phyloP scores from a whole-genome alignment of 352 stramenopile genomes.

The Globisporangium heterothallicum region DNA sequence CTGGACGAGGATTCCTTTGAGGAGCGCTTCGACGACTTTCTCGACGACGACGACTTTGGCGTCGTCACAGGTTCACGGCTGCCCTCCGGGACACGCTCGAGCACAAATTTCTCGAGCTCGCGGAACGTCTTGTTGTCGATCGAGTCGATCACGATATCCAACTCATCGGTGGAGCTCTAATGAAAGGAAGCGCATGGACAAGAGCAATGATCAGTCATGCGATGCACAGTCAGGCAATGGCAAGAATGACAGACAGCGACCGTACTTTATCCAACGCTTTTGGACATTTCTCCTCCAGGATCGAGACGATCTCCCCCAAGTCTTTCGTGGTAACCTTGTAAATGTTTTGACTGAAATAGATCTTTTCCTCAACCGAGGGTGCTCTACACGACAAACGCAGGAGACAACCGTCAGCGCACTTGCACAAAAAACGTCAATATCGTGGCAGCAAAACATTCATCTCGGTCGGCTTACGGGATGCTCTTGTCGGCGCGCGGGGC shows the following conservation, averaged over 20 bases:
- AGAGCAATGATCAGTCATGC: not conserved
- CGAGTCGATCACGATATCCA: constrained; percentile 86
- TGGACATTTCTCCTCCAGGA: constrained; percentile 81
- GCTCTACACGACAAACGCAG: constrained; percentile 29
- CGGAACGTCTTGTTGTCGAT: constrained; percentile 88
- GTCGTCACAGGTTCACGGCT: constrained; percentile 55
- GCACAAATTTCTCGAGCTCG: constrained; percentile 75
- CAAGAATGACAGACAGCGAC: not conserved
- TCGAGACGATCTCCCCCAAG: constrained; percentile 64
- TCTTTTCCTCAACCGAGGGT: constrained; percentile 78
- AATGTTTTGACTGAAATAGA: constrained; percentile 85
- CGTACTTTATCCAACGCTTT: constrained; percentile 80
- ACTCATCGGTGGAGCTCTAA: constrained; percentile 75
- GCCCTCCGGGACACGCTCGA: constrained; percentile 65
- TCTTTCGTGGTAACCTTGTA: constrained; percentile 82
- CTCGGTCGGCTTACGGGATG: no score
- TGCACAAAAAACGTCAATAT: constrained; percentile 3
- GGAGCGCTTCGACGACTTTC: constrained; percentile 40
- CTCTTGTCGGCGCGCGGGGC: constrained; percentile 56
- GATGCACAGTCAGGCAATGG: not conserved
- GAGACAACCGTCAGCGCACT: constrained; percentile 1
- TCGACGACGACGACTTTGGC: constrained; percentile 47
- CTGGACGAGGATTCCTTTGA: constrained; percentile 18
- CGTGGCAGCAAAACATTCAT: no score
- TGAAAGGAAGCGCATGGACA: no score